Percentiles rank a stretch among this genome's conserved stretches.
Evolutionary conservation across 495 filamentous ascomycete genomes (phyloP).

Genomic region (Hypoxylon cercidicola): DNA sequence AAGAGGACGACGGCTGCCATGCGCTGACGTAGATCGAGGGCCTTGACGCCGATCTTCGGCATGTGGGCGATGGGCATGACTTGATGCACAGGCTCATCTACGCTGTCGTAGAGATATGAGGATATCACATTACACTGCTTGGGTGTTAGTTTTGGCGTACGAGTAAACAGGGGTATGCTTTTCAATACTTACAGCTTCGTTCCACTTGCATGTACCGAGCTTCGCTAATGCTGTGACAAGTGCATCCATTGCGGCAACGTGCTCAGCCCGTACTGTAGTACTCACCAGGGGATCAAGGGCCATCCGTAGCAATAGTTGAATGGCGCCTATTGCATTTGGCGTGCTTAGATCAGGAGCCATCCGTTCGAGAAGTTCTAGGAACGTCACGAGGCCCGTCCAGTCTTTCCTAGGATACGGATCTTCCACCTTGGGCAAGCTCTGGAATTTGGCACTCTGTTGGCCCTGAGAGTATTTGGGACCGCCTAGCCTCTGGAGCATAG

Average conservation of each 20-base stretch:
- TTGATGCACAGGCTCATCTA: slow-evolving; percentile 64
- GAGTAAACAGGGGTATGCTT: neutral
- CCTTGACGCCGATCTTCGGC: slow-evolving; percentile 61
- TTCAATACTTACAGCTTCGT: slow-evolving; percentile 42
- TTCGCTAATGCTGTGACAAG: slow-evolving; percentile 35
- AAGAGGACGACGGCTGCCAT: slow-evolving; percentile 79
- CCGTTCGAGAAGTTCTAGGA: slow-evolving; percentile 47
- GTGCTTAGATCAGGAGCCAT: slow-evolving; percentile 41
- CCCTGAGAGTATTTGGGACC: slow-evolving; percentile 48
- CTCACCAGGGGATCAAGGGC: slow-evolving; percentile 66
- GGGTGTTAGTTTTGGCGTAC: slow-evolving; percentile 11
- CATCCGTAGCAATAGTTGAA: slow-evolving; percentile 66
- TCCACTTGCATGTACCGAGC: slow-evolving; percentile 29
- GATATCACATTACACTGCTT: slow-evolving; percentile 65
- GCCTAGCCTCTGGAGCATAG: slow-evolving; percentile 54
- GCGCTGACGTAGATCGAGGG: slow-evolving; percentile 72
- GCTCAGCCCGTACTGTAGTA: slow-evolving; percentile 51
- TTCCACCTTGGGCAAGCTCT: slow-evolving; percentile 30
- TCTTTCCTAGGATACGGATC: slow-evolving; percentile 47
- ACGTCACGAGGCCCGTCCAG: slow-evolving; percentile 48
- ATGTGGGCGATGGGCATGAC: slow-evolving; percentile 69
- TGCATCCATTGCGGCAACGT: slow-evolving; percentile 40
- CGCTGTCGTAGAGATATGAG: slow-evolving; percentile 60
- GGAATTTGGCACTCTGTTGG: slow-evolving; percentile 28
- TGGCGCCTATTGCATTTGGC: slow-evolving; percentile 41